phyloP scores from a whole-genome alignment of 2,329 filamentous ascomycete genomes.

The Fusarium beomiforme region DNA sequence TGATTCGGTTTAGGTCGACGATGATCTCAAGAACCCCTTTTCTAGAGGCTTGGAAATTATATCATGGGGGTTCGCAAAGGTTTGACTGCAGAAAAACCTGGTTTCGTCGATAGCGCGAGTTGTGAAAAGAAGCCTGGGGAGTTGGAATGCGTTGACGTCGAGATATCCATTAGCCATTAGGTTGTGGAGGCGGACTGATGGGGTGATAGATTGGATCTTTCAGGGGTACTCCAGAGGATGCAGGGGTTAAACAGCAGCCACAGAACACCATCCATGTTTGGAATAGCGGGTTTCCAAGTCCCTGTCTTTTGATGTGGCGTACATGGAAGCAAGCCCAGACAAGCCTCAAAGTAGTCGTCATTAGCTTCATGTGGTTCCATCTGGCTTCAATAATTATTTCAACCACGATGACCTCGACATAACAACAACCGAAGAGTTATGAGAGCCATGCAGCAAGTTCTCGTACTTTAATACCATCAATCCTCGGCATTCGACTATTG shows the following conservation, averaged over 20 bases:
- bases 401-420: background rate
- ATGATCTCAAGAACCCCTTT: background rate
- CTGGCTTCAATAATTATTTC: conserved; percentile 19
- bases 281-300: background rate
- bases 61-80: conserved; percentile 1
- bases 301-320: conserved; percentile 13
- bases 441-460: conserved; percentile 8
- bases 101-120: conserved; percentile 29
- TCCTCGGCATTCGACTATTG: conserved; percentile 3
- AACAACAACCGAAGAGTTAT: background rate
- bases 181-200: conserved; percentile 26
- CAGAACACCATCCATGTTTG: conserved; percentile 17
- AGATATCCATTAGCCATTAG: conserved; percentile 16
- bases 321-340: background rate
- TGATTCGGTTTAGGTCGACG: conserved; percentile 17
- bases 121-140: conserved; percentile 6
- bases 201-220: conserved; percentile 13
- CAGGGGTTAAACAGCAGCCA: conserved; percentile 31
- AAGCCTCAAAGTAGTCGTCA: conserved; percentile 29
- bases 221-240: conserved; percentile 34
- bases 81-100: conserved; percentile 14
- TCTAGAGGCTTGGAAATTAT: background rate
- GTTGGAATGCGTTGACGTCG: conserved; percentile 37
- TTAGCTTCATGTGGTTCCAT: conserved; percentile 17
- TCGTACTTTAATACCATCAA: background rate